phyloP scores from a whole-genome alignment of 208 protist genomes.

The Acanthamoeba culbertsoni region DNA sequence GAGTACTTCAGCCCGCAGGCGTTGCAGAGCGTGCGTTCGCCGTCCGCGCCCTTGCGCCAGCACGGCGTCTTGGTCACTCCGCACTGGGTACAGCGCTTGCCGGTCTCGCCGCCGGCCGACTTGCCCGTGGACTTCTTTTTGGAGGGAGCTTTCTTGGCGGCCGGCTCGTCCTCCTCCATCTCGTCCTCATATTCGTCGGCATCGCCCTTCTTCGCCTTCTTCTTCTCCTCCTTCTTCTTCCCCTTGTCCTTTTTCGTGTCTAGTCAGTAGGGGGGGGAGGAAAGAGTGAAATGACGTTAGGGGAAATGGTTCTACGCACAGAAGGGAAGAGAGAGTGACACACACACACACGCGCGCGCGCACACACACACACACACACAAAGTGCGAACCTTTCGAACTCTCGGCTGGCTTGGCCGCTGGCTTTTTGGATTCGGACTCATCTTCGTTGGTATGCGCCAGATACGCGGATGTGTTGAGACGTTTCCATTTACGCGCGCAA shows the following conservation, averaged over 20 bases:
- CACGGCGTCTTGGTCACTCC: constrained; percentile 34
- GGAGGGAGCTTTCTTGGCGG: background rate
- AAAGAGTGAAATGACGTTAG: no score
- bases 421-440: background rate
- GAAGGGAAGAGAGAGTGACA: no score
- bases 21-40: background rate
- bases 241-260: no score
- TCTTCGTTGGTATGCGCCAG: background rate
- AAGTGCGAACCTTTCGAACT: no score
- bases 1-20: constrained; percentile 31
- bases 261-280: no score
- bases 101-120: background rate
- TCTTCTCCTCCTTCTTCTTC: background rate
- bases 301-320: no score
- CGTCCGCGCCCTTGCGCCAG: constrained; percentile 30
- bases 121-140: background rate
- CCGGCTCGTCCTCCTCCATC: background rate
- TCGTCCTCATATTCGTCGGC: background rate
- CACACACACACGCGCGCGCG: no score
- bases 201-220: background rate
- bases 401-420: background rate
- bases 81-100: constrained; percentile 8
- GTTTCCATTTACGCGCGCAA: background rate
- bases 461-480: background rate
- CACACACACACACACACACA: no score